Conservation (phyloP, 345 rosid genomes). For the Dimocarpus longan region DNA sequence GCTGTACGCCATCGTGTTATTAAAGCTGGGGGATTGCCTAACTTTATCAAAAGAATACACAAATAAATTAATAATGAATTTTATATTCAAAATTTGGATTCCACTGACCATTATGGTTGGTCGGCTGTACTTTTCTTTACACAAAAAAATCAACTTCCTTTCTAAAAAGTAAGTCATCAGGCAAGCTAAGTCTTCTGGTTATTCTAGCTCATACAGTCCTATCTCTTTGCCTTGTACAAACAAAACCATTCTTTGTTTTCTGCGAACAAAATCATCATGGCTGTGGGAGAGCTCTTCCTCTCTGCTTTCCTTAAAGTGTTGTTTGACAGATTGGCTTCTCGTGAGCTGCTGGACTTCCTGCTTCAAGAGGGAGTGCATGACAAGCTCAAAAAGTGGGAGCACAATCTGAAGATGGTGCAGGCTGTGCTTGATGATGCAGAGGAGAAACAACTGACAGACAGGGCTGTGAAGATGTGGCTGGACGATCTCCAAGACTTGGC, state of each 20-base stretch:
- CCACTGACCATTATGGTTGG: too few relatives aligned
- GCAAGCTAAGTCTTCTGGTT: too few relatives aligned
- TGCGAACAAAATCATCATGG: too few relatives aligned
- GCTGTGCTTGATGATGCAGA: background rate
- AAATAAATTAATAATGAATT: too few relatives aligned
- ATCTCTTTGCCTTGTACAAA: too few relatives aligned
- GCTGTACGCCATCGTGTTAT: background rate
- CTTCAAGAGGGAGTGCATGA: background rate
- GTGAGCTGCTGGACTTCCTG: background rate
- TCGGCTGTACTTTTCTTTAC: too few relatives aligned
- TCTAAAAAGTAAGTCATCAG: too few relatives aligned
- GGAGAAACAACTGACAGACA: background rate
- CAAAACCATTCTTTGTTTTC: too few relatives aligned
- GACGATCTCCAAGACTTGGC: constrained; percentile 11
- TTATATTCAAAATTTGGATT: too few relatives aligned
- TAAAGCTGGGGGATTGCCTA: background rate
- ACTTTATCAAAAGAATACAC: too few relatives aligned
- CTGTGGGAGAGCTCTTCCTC: constrained; percentile 6
- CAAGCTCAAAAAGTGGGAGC: background rate
- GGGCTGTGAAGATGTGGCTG: background rate
- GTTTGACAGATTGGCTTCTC: background rate
- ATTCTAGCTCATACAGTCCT: too few relatives aligned
- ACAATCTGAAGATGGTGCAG: background rate
- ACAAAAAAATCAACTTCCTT: too few relatives aligned
- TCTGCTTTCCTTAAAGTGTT: background rate